phyloP scores from a whole-genome alignment of 2,329 filamentous ascomycete genomes.

The Beauveria varroae region DNA sequence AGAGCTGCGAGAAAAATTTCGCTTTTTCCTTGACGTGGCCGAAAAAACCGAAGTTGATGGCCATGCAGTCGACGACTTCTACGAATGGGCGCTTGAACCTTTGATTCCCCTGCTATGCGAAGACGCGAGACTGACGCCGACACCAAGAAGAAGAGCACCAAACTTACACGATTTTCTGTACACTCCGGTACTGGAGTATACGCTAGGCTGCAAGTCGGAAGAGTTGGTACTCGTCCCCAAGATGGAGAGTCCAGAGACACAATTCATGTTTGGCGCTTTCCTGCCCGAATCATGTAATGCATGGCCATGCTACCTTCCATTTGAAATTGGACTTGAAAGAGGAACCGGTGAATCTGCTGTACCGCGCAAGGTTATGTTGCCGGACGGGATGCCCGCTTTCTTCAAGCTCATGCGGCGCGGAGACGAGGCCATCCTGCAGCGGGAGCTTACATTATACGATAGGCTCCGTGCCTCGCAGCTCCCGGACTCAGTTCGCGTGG shows the following conservation, averaged over 20 bases:
- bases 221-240: not conserved
- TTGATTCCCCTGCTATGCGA: not conserved
- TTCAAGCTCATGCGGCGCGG: not conserved
- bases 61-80: not conserved
- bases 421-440: not conserved
- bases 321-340: not conserved
- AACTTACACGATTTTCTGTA: not conserved
- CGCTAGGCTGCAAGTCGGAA: not conserved
- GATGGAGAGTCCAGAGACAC: not conserved
- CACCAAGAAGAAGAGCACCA: not conserved
- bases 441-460: not conserved
- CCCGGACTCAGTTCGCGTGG: not conserved
- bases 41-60: not conserved
- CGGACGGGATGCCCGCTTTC: not conserved
- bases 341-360: not conserved
- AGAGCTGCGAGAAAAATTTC: not conserved
- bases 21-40: not conserved
- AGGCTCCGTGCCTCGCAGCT: not conserved
- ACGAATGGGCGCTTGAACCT: not conserved
- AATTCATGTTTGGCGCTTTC: not conserved
- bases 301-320: not conserved
- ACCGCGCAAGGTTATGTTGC: not conserved
- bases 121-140: not conserved
- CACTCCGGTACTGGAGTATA: not conserved
- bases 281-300: not conserved